Percentiles rank a stretch among this genome's conserved stretches.
phyloP scores from a whole-genome alignment of 2,329 filamentous ascomycete species.

The Fusarium sp. region DNA sequence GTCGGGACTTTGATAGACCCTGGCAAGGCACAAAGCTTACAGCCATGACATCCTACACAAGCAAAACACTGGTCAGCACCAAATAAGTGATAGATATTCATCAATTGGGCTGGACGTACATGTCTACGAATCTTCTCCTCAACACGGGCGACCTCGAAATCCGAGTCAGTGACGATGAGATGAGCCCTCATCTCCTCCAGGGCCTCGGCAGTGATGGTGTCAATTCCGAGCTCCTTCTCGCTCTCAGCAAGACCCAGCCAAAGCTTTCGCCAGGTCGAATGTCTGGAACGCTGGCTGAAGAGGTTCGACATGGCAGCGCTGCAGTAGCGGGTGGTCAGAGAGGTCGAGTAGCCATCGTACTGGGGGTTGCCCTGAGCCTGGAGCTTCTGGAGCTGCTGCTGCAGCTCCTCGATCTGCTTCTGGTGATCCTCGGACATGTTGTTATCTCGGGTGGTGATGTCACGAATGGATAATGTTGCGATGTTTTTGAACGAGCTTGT shows the following conservation, averaged over 20 bases:
- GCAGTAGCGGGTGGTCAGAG: not conserved
- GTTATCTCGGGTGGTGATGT: not conserved
- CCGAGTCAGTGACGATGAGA: slow-evolving; percentile 22
- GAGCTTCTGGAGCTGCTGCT: not conserved
- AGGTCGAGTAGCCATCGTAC: not conserved
- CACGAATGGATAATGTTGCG: not conserved
- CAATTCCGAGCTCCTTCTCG: slow-evolving; percentile 34
- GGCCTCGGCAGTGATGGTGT: slow-evolving; percentile 29
- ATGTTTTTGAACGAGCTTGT: not conserved
- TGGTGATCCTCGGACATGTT: not conserved
- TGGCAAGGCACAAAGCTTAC: not conserved
- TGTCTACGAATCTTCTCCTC: slow-evolving; percentile 33
- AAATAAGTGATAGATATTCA: not conserved
- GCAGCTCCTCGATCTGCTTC: not conserved
- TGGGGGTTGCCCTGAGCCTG: not conserved
- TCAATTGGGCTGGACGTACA: not conserved
- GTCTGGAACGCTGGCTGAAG: slow-evolving; percentile 9
- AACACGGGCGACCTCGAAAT: slow-evolving; percentile 32
- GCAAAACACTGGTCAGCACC: not conserved
- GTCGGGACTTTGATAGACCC: not conserved
- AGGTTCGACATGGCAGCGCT: not conserved
- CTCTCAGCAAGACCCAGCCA: slow-evolving; percentile 31
- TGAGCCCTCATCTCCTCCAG: slow-evolving; percentile 33
- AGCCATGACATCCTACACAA: slow-evolving; percentile 13
- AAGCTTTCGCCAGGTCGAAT: slow-evolving; percentile 35